Evolutionary conservation across 805 yeast species (phyloP), one percentile per base, ranked within the genome.

Genomic region (Nakazawaea ernobii): DNA sequence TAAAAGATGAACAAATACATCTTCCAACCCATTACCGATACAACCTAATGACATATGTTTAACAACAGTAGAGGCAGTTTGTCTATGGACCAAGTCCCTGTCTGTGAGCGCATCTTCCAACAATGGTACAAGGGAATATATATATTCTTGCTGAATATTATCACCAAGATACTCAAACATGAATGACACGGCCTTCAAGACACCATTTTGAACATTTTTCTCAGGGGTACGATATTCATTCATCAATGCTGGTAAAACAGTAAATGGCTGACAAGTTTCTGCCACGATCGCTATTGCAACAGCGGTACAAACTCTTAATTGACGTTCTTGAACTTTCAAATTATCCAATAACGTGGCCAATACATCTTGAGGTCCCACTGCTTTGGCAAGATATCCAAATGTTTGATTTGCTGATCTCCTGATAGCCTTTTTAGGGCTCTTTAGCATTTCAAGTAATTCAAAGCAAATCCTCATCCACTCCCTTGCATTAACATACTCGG

Each of bases 381-480:
- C 95, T 52, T 78, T 79, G 0, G 99, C 91, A 52, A 94, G 90
- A 44, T 78, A 76, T 0, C 98, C 99, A 69, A 94, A 94, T 0
- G 98, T 87, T 15, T 79, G 79, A 59, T 91, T 94, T 0, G 99
- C 96, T 0, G 91, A 85, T 29, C 82, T 73, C 53, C 98, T 69
- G 40, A 91, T 87, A 11, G 82, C 71, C 56, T 85, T 88, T 48
- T 79, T 79, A 6, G 86, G 79, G 20, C 95, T 84, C 59, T 88
- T 89, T 50, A 94, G 73, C 82, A 92, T 82, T 55, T 94, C 98
- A 40, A 94, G 65, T 32, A 94, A 71, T 58, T 91, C 97, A 63
- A 87, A 89, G 58, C 97, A 87, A 26, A 92, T 86, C 52, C 98
- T 74, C 92, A 94, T 88, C 99, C 99, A 94, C 64, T 94, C 99